Evolutionary conservation across 768 basidiomycete genomes (phyloP), one percentile per base, ranked within the genome.

Genomic region (Mycena amicta): DNA sequence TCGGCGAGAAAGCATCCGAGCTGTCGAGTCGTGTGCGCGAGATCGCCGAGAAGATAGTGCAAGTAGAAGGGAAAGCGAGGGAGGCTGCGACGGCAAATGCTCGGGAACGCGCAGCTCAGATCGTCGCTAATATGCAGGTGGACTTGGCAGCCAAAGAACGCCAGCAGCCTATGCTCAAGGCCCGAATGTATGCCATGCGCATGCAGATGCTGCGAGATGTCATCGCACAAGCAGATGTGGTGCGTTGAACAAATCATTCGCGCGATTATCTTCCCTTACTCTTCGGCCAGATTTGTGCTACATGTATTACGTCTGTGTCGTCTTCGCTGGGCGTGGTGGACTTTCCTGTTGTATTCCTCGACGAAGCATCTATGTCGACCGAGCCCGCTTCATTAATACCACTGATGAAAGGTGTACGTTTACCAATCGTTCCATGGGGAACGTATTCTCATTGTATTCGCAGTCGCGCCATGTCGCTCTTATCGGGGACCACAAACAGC

Each of bases 401-500:
- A 0, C 75, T 98, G 41, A 96, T 93, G 90, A 94, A 92, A 83
- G 95, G 95, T 11, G 92, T 93, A 76, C 56, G 90, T 85, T 5
- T 26, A 15, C 22, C 5, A 16, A 23, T 23, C 13, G 23, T 8
- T 49, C 47, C 18, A 4, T 25, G 23, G 23, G 13, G 47, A 26
- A 25, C 20, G 45, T 29, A 25, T 26, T 50, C 62, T 61, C 26
- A 52, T 20, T 59, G 46, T 65, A 61, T 59, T 20, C 25, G 22
- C 67, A 95, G 93, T 88, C 88, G 6, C 80, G 77, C 52, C 95
- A 97, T 66, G 79, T 93, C 29, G 85, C 93, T 1, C 83, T 98
- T 46, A 95, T 98, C 65, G 95, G 95, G n/a, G 95, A 98, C 74
- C 95, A 98, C 73, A 96, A 96, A 68, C 95, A 98, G 69, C 79